A percentile compares a stretch with the other conserved stretches of the same genome.
Conservation (phyloP, 1,139 yeast genomes). For the Geotrichum klebahnii region DNA sequence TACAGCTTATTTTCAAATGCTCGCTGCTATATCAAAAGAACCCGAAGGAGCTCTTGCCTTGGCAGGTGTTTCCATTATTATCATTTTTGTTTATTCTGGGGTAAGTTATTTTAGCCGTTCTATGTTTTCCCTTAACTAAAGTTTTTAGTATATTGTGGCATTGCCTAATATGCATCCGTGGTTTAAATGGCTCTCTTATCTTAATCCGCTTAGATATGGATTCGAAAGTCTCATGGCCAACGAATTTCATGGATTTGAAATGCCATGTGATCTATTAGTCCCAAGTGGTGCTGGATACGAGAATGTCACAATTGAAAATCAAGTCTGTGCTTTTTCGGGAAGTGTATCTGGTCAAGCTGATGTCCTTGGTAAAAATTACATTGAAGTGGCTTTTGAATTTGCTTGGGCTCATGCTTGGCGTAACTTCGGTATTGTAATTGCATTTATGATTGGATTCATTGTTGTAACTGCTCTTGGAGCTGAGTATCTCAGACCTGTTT, state of each 20-base stretch:
- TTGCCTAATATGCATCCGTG: slow-evolving; percentile 48
- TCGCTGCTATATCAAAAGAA: slow-evolving; percentile 53
- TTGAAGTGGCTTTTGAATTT: slow-evolving; percentile 39
- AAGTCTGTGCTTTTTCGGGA: slow-evolving; percentile 45
- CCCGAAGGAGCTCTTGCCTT: slow-evolving; percentile 56
- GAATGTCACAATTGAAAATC: slow-evolving; percentile 36
- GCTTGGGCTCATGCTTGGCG: slow-evolving; percentile 40
- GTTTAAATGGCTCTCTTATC: slow-evolving; percentile 50
- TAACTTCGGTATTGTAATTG: slow-evolving; percentile 40
- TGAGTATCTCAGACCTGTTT: slow-evolving; percentile 40
- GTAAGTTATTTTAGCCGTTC: slow-evolving; percentile 33
- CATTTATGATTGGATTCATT: slow-evolving; percentile 38
- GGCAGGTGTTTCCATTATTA: slow-evolving; percentile 50
- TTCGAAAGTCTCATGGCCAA: slow-evolving; percentile 47
- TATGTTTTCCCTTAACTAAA: slow-evolving; percentile 29
- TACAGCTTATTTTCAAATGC: slow-evolving; percentile 55
- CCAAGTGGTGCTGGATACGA: slow-evolving; percentile 43
- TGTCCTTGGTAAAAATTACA: slow-evolving; percentile 45
- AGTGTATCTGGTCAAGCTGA: slow-evolving; percentile 40
- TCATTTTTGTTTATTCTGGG: slow-evolving; percentile 35
- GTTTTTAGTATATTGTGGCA: slow-evolving; percentile 44
- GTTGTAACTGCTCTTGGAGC: slow-evolving; percentile 37
- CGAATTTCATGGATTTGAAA: slow-evolving; percentile 45
- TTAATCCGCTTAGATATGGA: slow-evolving; percentile 48
- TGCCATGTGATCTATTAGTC: slow-evolving; percentile 38